phyloP scores from a whole-genome alignment of 1,139 yeast species.

The Taphrina betulina region DNA sequence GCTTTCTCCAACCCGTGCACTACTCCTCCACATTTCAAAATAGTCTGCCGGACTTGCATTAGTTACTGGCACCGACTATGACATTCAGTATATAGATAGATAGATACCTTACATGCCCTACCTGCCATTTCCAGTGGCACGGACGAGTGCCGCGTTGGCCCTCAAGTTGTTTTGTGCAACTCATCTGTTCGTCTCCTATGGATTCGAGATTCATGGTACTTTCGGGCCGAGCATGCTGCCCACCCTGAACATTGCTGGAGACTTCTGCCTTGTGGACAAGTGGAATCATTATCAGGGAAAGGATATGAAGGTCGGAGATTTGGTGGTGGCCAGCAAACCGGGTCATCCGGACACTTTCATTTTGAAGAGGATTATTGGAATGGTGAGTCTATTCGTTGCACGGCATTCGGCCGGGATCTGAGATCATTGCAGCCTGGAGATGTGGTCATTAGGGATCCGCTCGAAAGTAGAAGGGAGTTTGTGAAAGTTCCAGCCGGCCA shows the following conservation, averaged over 20 bases:
- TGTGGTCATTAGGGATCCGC: slow-evolving; percentile 30
- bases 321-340: slow-evolving; percentile 85
- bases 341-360: slow-evolving; percentile 83
- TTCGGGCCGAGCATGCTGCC: slow-evolving; percentile 93
- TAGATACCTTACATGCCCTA: neutral
- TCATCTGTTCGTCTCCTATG: slow-evolving; percentile 18
- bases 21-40: too few relatives aligned
- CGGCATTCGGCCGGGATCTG: too few relatives aligned
- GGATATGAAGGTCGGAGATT: slow-evolving; percentile 71
- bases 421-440: slow-evolving; percentile 22
- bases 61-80: too few relatives aligned
- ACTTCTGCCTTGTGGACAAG: slow-evolving; percentile 78
- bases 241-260: slow-evolving; percentile 69
- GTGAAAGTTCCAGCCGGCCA: slow-evolving; percentile 83
- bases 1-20: too few relatives aligned
- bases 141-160: slow-evolving; percentile 1
- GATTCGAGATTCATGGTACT: slow-evolving; percentile 22
- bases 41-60: too few relatives aligned
- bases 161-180: slow-evolving; percentile 19
- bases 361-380: slow-evolving; percentile 88
- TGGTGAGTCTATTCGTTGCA: too few relatives aligned
- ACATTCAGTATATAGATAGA: too few relatives aligned
- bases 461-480: slow-evolving; percentile 42
- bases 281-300: slow-evolving; percentile 56
- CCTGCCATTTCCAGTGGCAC: neutral